Base-by-base conservation (phyloP, 176 grass and related monocot genomes). In the Carex littledalei region DNA sequence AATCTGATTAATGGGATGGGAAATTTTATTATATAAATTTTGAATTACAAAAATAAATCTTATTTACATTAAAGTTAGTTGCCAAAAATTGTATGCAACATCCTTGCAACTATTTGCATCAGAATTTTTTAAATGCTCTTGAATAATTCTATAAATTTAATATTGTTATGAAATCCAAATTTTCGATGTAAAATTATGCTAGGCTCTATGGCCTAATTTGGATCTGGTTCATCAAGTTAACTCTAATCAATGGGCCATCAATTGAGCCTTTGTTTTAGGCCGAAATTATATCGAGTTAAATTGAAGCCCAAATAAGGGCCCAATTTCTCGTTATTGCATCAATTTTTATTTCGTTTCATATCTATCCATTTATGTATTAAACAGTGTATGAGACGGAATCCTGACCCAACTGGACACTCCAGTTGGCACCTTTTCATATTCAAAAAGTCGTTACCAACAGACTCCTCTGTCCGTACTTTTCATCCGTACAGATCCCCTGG, bases 401-500 rank as follows among this genome's bases (percentile, higher is more conserved):
- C 22, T 5, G 41, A 74, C 20, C 3, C 68, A 70, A 76, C 47
- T 50, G 47, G 47, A 11, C 47, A 29, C 45, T 54, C 21, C 32
- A 54, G 47, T 76, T 54, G 2, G 13, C 47, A 76, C 21, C 72
- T 76, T 76, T 76, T 76, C 47, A 76, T 31, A 53, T 76, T 76
- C 21, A 24, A 53, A 76, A 76, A 3, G 71, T 76, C 71, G 71
- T 76, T 76, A 76, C 71, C 71, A 76, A 76, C 17, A 17, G 34
- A 45, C 67, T 71, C 37, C 6, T 70, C 10, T 26, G 21, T 76
- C 71, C 71, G 63, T 67, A 32, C 26, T 34, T 29, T 1, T 34
- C 26, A 75, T 75, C 67, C 31, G 37, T 71, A 71, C 37, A 71
- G 16, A 71, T 43, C 67, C 71, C 47, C 45, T 76, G 67, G 6